Base-by-base conservation (phyloP, 495 filamentous ascomycete genomes). In the Penicillium lagena region DNA sequence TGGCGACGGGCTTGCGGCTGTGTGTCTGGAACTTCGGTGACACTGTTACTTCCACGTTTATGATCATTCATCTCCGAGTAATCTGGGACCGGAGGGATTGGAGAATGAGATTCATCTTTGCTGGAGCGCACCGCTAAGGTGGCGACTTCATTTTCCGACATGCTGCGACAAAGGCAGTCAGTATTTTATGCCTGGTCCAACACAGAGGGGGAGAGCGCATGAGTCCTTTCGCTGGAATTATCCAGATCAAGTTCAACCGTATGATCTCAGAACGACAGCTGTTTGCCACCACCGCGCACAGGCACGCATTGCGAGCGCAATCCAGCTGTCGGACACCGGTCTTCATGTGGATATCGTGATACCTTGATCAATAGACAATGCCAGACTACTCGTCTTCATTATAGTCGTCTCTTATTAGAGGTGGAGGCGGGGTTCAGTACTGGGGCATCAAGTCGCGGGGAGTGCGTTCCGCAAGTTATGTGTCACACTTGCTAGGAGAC, bases 241-340 rank as follows among this genome's bases (percentile, higher is more conserved):
- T 69, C 73, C 73, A 77, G 72, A 76, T 76, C 74, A 78, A 78
- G 74, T 78, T 75, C 65, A 73, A 78, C 74, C 74, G 74, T 78
- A 70, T 78, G 54, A 62, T 78, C 74, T 77, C 74, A 78, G 74
- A 73, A 70, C 72, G 60, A 55, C 54, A 54, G 50, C 52, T 37
- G 35, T 22, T 22, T 22, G 22, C 22, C 22, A 22, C 22, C 22
- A 6, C 6, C 22, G 22, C 22, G 22, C 22, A 6, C 2, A 6
- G 2, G 22, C 22, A 22, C 4, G 2, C 22, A 22, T 22, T 22
- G 22, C 22, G 0, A 6, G 22, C 22, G 22, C 22, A 22, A 22
- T 22, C 4, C 22, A 45, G 49, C 44, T 50, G 55, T 49, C 66
- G 69, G 69, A 72, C 70, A 74, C 68, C 70, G 70, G 70, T 72